These are phyloP conservation scores for Dryas drummondii DNA, from an alignment of 306 rosid species.

Conservation along the genomic window DNA sequence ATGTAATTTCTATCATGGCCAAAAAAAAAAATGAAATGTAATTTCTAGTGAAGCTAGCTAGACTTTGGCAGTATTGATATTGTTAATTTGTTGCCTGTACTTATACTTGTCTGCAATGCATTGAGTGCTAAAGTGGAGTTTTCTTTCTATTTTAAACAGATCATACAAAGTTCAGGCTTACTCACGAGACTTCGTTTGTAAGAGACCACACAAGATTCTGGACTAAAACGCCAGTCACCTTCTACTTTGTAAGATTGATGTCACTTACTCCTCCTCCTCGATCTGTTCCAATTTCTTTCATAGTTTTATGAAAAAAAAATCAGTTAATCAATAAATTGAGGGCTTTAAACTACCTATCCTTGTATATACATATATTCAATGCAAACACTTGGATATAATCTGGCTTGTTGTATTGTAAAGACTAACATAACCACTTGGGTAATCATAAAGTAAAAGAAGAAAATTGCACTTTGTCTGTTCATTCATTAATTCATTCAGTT, in stretches of 20 bases:
- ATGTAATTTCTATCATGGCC: too few species aligned
- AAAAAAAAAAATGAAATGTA: too few species aligned
- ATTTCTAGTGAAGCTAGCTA: neutral
- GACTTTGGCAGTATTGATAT: neutral
- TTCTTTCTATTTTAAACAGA: slow-evolving; percentile 39
- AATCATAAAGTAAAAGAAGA: too few species aligned
- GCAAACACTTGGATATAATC: too few species aligned
- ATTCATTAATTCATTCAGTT: too few species aligned
- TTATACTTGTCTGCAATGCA: neutral
- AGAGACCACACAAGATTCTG: slow-evolving; percentile 68
- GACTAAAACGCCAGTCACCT: slow-evolving; percentile 72
- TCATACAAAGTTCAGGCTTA: slow-evolving; percentile 85
- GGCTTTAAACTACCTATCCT: too few species aligned
- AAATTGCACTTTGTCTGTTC: too few species aligned
- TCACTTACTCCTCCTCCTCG: neutral
- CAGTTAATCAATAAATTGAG: too few species aligned
- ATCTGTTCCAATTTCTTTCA: slow-evolving; percentile 1
- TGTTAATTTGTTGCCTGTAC: neutral
- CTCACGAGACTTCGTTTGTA: slow-evolving; percentile 90
- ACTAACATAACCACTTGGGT: too few species aligned
- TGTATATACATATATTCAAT: too few species aligned
- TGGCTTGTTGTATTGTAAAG: too few species aligned
- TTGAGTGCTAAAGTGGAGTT: neutral
- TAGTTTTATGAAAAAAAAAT: neutral
- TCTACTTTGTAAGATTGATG: slow-evolving; percentile 67